Conservation (phyloP, 2,329 filamentous ascomycete species). For the Aureobasidium namibiae region DNA sequence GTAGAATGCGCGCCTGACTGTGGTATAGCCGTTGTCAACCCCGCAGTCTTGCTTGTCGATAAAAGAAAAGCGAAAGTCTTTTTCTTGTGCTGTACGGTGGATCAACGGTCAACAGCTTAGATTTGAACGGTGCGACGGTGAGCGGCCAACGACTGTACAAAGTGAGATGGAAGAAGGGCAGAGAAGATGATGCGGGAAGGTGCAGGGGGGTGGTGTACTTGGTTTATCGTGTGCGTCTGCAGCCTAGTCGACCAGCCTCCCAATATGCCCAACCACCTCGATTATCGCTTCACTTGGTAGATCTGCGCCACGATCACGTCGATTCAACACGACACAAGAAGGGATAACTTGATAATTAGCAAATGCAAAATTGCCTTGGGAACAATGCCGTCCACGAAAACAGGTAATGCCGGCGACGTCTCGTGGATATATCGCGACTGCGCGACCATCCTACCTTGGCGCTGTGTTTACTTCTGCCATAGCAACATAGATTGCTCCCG, state of each 20-base stretch:
- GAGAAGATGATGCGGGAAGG: not conserved
- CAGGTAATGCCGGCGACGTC: not conserved
- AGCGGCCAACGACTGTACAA: not conserved
- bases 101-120: not conserved
- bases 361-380: not conserved
- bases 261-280: slow-evolving; percentile 11
- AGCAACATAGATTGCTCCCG: slow-evolving; percentile 4
- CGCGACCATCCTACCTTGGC: slow-evolving; percentile 6
- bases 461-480: slow-evolving; percentile 9
- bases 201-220: slow-evolving; percentile 2
- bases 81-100: not conserved
- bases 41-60: slow-evolving; percentile 9
- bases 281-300: not conserved
- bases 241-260: slow-evolving; percentile 5
- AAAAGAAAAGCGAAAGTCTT: not conserved
- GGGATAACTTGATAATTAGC: not conserved
- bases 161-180: not conserved
- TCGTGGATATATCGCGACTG: not conserved
- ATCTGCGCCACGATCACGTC: not conserved
- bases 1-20: not conserved
- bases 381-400: not conserved
- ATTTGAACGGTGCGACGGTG: slow-evolving; percentile 2
- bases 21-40: slow-evolving; percentile 8
- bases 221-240: slow-evolving; percentile 11
- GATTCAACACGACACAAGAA: not conserved